Base-by-base conservation (phyloP, 2,329 filamentous ascomycete genomes). In the Fusarium sublunatum region DNA sequence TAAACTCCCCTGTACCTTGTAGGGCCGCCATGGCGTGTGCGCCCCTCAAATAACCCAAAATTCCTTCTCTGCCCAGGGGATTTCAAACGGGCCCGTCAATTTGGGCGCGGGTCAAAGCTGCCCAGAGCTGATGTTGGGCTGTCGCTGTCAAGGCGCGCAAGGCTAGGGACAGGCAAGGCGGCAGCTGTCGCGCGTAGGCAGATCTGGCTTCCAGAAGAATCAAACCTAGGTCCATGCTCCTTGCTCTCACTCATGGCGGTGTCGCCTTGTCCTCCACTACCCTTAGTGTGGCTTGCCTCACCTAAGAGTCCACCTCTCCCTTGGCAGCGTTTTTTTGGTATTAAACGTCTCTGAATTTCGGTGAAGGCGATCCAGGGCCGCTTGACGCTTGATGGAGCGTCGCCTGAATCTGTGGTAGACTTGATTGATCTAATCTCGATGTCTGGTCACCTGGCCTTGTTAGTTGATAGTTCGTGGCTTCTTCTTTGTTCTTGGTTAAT, bases 131-230 rank as follows among this genome's bases (percentile, higher is more conserved):
- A 56, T 60, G 47, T 64, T 50, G 58, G 65, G 50, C 53, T 68
- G 60, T 61, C 64, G 50, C 53, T 68, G 60, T 61, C 64, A 68
- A 60, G 53, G 45, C 44, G 31, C 31, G 35, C 64, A 68, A 60
- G 53, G 45, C 44, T 35, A 36, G 35, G 34, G 60, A 19, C 54
- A 49, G 47, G 50, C 51, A 52, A 53, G 57, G 57, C 58, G 60
- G 56, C 41, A 57, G 53, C 53, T 47, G 49, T 56, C 48, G 42
- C 67, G 45, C 43, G 56, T 58, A 34, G 58, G 64, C 50, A 70
- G 68, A 70, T 71, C 64, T 70, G 48, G 60, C 59, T 69, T 68
- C 68, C 64, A 70, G 68, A 70, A 68, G 47, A 56, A 46, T 55
- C 45, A 51, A 65, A 54, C 53, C 19, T 19, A 19, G 19, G 56